Conservation (phyloP, 169 alveolate species). For the Besnoitia besnoiti region DNA sequence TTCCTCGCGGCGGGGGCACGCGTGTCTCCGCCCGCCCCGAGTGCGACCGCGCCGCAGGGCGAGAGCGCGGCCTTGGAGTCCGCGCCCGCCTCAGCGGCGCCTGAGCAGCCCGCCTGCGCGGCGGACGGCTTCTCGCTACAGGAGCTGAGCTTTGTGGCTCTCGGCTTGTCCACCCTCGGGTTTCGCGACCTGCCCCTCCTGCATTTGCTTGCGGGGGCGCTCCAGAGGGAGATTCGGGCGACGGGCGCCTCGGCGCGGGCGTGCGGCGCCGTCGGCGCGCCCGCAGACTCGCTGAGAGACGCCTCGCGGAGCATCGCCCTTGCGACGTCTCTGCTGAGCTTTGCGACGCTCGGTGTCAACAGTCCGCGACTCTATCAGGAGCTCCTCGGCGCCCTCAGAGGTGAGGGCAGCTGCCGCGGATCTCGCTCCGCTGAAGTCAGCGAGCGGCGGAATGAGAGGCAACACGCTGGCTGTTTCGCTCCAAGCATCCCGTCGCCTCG, state of each 20-base stretch:
- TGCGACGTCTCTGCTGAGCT: neutral
- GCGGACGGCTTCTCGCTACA: neutral
- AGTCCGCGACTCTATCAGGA: neutral
- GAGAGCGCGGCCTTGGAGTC: neutral
- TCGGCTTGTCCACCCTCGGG: neutral
- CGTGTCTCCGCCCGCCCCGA: neutral
- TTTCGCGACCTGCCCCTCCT: conserved; percentile 15
- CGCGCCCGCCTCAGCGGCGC: neutral
- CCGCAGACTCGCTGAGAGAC: neutral
- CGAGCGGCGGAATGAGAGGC: too few relatives aligned
- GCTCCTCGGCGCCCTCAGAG: neutral
- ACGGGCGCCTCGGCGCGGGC: too few relatives aligned
- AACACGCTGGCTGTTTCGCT: too few relatives aligned
- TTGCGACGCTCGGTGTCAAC: neutral
- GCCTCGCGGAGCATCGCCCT: neutral
- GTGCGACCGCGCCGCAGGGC: neutral
- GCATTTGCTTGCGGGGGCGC: neutral
- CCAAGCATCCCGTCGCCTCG: too few relatives aligned
- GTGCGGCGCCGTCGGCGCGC: neutral
- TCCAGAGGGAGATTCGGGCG: neutral
- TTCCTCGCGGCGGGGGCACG: neutral
- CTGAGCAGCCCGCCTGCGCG: neutral
- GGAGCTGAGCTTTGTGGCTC: conserved; percentile 13
- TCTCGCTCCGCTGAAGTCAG: neutral
- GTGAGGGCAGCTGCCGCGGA: too few relatives aligned